Conservation (phyloP, 75 land plant genomes). For the Pinus tabuliformis region DNA sequence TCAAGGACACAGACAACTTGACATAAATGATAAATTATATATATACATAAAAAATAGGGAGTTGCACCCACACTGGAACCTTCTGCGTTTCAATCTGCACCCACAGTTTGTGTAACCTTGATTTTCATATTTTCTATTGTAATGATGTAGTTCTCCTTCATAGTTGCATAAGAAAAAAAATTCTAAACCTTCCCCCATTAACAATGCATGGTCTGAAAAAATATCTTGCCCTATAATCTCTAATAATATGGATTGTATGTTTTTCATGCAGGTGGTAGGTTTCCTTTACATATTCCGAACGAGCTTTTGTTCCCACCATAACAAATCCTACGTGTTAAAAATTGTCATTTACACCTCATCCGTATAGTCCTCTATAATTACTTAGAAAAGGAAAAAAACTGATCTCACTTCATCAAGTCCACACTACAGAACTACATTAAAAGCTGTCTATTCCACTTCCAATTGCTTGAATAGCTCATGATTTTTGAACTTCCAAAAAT, state of each 20-base stretch:
- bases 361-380: not conserved
- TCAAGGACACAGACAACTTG: too few species aligned
- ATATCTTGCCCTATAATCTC: not conserved
- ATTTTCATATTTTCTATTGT: too few species aligned
- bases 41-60: too few species aligned
- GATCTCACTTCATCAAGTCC: not conserved
- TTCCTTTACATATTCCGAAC: not conserved
- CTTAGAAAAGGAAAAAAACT: not conserved
- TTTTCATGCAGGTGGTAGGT: not conserved
- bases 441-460: not conserved
- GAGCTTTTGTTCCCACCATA: not conserved
- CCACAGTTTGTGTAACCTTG: too few species aligned
- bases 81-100: too few species aligned
- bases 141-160: too few species aligned
- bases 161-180: too few species aligned
- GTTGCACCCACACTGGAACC: too few species aligned
- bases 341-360: not conserved
- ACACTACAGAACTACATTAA: not conserved
- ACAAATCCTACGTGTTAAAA: not conserved
- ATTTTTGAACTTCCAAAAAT: not conserved
- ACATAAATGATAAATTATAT: too few species aligned
- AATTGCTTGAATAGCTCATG: not conserved
- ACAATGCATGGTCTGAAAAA: not conserved
- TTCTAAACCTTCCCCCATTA: too few species aligned
- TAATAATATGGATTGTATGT: not conserved